Conservation (phyloP, 208 protist species). For the Vickermania spadyakhi region DNA sequence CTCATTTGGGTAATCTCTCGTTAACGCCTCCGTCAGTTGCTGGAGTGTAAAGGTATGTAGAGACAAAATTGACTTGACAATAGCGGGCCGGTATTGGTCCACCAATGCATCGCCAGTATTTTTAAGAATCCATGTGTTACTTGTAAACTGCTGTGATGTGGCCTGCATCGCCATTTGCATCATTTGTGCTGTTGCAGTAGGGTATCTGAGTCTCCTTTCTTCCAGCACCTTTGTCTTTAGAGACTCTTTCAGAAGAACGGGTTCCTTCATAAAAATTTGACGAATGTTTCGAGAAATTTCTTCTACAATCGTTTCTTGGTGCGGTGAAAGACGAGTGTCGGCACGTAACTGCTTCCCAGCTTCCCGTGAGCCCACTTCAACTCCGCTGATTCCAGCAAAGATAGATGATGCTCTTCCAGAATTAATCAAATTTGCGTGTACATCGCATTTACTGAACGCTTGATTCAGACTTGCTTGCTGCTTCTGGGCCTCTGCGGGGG, state of each 20-base stretch:
- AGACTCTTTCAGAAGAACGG: slow-evolving; percentile 74
- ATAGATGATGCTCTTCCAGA: slow-evolving; percentile 12
- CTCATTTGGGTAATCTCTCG: neutral
- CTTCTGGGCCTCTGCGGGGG: slow-evolving; percentile 36
- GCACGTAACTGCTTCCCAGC: neutral
- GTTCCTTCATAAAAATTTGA: slow-evolving; percentile 63
- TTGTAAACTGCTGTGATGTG: slow-evolving; percentile 66
- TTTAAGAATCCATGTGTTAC: slow-evolving; percentile 72
- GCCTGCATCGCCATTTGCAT: slow-evolving; percentile 59
- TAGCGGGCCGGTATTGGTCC: slow-evolving; percentile 57
- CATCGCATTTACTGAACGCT: slow-evolving; percentile 24
- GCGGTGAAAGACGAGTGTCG: slow-evolving; percentile 34
- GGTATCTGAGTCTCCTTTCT: slow-evolving; percentile 47
- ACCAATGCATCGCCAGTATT: slow-evolving; percentile 46
- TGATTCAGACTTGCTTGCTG: slow-evolving; percentile 34
- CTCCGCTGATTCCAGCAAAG: neutral
- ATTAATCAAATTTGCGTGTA: slow-evolving; percentile 30
- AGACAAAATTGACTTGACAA: slow-evolving; percentile 48
- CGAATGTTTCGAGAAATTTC: slow-evolving; percentile 54
- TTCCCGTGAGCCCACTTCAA: neutral
- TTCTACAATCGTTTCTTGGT: neutral
- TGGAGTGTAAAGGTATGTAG: slow-evolving; percentile 52
- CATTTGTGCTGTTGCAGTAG: slow-evolving; percentile 61
- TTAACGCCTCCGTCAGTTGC: slow-evolving; percentile 16
- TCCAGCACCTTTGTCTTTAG: slow-evolving; percentile 74